Percentiles rank a stretch among this genome's conserved stretches.
Conservation (phyloP, 2,329 filamentous ascomycete genomes). For the Xylariaceae sp. region DNA sequence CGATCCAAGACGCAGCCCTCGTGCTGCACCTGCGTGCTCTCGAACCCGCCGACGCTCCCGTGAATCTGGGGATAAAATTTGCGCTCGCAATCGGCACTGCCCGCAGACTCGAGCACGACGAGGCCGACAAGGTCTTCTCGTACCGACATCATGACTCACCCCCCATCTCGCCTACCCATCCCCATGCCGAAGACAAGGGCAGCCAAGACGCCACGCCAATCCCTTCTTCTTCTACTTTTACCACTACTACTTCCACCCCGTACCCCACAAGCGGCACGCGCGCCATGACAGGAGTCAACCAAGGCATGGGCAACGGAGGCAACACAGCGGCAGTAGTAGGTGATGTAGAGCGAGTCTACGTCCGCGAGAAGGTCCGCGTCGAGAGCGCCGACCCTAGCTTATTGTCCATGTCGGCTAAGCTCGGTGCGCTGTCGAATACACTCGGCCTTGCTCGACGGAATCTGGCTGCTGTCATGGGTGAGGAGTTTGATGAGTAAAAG, state of each 20-base stretch:
- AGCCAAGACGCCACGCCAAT: slow-evolving; percentile 8
- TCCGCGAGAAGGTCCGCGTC: slow-evolving; percentile 84
- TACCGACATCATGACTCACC: slow-evolving; percentile 39
- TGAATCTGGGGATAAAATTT: slow-evolving; percentile 62
- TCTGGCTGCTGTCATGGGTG: slow-evolving; percentile 73
- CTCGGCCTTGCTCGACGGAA: slow-evolving; percentile 67
- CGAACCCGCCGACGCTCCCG: slow-evolving; percentile 60
- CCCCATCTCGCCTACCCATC: slow-evolving; percentile 19
- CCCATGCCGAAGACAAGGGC: too few species aligned
- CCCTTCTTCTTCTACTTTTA: slow-evolving; percentile 6
- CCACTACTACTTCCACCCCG: slow-evolving; percentile 4
- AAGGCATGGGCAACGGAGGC: neutral
- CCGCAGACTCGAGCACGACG: slow-evolving; percentile 67
- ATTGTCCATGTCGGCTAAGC: slow-evolving; percentile 77
- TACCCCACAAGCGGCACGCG: slow-evolving; percentile 12
- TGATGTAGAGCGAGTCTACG: slow-evolving; percentile 61
- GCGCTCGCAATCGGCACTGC: slow-evolving; percentile 65
- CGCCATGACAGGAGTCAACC: slow-evolving; percentile 7
- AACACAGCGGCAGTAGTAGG: too few species aligned
- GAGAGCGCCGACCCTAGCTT: slow-evolving; percentile 86
- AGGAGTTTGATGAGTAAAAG: slow-evolving; percentile 37
- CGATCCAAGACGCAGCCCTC: slow-evolving; percentile 65
- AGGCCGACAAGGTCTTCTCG: slow-evolving; percentile 71
- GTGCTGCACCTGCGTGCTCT: slow-evolving; percentile 67
- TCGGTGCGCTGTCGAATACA: slow-evolving; percentile 71